A percentile compares a stretch with the other conserved stretches of the same genome.
These are phyloP conservation scores for Rhododendron vialii DNA, from an alignment of 148 eudicot species.

Conservation along the genomic window DNA sequence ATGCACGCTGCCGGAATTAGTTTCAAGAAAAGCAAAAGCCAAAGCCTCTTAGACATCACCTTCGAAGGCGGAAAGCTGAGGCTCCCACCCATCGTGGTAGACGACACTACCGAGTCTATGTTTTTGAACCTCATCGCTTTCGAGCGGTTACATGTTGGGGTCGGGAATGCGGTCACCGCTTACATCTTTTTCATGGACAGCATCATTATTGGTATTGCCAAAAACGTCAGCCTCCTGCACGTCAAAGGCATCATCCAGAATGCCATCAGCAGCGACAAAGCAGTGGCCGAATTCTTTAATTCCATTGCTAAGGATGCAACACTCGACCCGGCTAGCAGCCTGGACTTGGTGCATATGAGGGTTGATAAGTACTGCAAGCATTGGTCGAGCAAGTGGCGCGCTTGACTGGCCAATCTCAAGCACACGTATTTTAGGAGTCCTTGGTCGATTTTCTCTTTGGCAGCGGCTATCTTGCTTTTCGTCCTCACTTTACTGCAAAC, in stretches of 20 bases:
- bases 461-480: no score
- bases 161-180: constrained; percentile 32
- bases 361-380: constrained; percentile 22
- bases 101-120: constrained; percentile 31
- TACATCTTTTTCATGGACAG: constrained; percentile 40
- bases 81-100: constrained; percentile 33
- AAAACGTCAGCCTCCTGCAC: constrained; percentile 33
- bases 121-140: constrained; percentile 40
- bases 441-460: no score
- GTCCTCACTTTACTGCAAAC: no score
- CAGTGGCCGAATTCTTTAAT: constrained; percentile 30
- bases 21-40: constrained; percentile 15
- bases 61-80: constrained; percentile 24
- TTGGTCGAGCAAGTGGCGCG: constrained; percentile 36
- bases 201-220: constrained; percentile 27
- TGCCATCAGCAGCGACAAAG: constrained; percentile 38
- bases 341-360: constrained; percentile 15
- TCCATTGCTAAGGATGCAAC: constrained; percentile 26
- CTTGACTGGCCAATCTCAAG: constrained; percentile 23
- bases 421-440: constrained; percentile 23
- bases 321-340: constrained; percentile 25
- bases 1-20: constrained; percentile 38
- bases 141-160: constrained; percentile 37
- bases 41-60: constrained; percentile 35
- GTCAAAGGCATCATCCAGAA: constrained; percentile 28